Evolutionary conservation across 2,329 filamentous ascomycete genomes (phyloP).

Genomic region (Cladosporium austrohemisphaericum): DNA sequence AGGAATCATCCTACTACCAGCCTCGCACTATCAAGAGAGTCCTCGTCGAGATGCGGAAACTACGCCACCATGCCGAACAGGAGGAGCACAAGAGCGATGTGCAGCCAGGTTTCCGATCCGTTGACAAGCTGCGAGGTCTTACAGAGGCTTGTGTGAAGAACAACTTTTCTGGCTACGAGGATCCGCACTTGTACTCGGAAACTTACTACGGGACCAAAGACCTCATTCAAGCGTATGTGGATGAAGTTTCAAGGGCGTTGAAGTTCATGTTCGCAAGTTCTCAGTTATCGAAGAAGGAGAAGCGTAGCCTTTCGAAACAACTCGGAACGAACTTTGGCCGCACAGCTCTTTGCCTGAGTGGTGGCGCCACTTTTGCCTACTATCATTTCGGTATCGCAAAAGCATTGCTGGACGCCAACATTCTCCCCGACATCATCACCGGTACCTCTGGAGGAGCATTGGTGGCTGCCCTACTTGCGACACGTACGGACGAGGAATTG

Average conservation of each 20-base stretch:
- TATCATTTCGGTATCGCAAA: conserved; percentile 94
- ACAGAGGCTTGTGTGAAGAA: conserved; percentile 93
- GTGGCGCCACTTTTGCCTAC: conserved; percentile 91
- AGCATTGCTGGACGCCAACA: conserved; percentile 77
- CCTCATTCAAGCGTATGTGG: conserved; percentile 82
- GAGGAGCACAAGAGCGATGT: conserved; percentile 48
- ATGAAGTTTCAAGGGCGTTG: conserved; percentile 71
- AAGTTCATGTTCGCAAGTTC: conserved; percentile 65
- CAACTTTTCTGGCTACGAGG: conserved; percentile 95
- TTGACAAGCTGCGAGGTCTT: conserved; percentile 73
- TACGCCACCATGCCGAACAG: conserved; percentile 51
- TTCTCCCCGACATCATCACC: conserved; percentile 90
- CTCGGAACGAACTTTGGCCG: conserved; percentile 87
- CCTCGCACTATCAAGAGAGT: conserved; percentile 76
- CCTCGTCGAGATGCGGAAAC: conserved; percentile 67
- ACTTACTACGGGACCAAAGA: conserved; percentile 98
- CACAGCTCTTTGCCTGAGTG: conserved; percentile 87
- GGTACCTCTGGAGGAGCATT: conserved; percentile 93
- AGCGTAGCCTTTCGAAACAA: conserved; percentile 79
- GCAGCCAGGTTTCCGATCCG: conserved; percentile 40
- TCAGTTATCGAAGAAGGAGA: conserved; percentile 67
- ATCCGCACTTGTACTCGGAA: conserved; percentile 90
- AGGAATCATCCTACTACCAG: conserved; percentile 77
- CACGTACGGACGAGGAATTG: conserved; percentile 86
- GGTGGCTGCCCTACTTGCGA: conserved; percentile 80